These are phyloP conservation scores for Chlamydomonas sphaeroides DNA, from an alignment of 139 green algal species.

Conservation along the genomic window DNA sequence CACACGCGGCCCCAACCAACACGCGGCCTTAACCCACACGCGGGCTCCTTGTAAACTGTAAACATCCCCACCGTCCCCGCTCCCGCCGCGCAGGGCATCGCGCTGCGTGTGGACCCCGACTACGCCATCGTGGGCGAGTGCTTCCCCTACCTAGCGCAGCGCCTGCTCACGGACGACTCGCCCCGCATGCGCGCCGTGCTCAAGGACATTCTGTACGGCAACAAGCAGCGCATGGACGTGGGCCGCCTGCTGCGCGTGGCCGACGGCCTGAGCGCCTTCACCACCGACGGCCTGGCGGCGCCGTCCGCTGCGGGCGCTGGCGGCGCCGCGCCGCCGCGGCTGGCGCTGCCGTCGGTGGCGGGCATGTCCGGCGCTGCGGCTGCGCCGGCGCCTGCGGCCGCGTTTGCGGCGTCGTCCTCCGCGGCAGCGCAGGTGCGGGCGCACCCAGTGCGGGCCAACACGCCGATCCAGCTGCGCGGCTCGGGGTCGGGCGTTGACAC, in stretches of 20 bases:
- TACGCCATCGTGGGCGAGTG: constrained; percentile 91
- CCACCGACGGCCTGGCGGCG: constrained; percentile 50
- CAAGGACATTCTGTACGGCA: constrained; percentile 81
- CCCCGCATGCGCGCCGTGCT: constrained; percentile 69
- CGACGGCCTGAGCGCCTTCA: constrained; percentile 64
- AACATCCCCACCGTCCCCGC: neutral
- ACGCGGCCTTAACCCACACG: no score
- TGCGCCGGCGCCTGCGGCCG: no score
- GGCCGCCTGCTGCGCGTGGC: constrained; percentile 58
- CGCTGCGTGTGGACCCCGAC: constrained; percentile 78
- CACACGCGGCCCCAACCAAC: no score
- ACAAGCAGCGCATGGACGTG: constrained; percentile 70
- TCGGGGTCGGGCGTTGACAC: no score
- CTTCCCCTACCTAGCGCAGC: constrained; percentile 87
- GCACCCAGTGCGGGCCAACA: no score
- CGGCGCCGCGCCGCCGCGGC: no score
- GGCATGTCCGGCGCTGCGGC: no score
- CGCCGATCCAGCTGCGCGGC: no score
- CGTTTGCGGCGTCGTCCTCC: no score
- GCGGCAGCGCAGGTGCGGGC: no score
- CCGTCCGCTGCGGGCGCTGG: neutral
- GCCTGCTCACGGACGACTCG: constrained; percentile 87
- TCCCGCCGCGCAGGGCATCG: constrained; percentile 70
- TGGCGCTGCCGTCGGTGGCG: no score
- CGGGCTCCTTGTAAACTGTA: neutral